phyloP scores from a whole-genome alignment of 768 basidiomycete genomes.

The Russula brevipes region DNA sequence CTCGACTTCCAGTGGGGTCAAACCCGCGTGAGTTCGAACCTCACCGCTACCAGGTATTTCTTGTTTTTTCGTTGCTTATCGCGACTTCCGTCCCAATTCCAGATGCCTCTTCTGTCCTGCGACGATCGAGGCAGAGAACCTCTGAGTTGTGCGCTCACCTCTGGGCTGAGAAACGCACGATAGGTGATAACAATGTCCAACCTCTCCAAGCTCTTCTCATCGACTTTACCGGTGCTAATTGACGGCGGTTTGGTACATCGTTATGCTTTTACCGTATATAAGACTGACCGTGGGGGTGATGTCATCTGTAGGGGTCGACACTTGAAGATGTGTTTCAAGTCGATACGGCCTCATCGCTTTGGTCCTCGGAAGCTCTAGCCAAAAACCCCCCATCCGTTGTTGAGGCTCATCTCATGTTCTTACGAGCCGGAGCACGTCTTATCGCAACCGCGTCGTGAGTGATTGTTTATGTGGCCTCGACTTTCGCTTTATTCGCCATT shows the following conservation, averaged over 20 bases:
- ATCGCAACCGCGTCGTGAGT: conserved; percentile 66
- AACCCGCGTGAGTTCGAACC: conserved; percentile 89
- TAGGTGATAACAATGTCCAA: not conserved
- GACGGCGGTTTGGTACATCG: conserved; percentile 22
- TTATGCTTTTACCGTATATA: not conserved
- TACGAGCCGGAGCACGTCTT: conserved; percentile 59
- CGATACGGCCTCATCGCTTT: conserved; percentile 54
- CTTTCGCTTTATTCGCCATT: not conserved
- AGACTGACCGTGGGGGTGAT: not conserved
- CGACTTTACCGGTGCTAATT: conserved; percentile 4
- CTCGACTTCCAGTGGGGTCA: conserved; percentile 75
- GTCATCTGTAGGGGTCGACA: conserved; percentile 50
- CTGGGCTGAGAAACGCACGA: not conserved
- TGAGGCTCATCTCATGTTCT: conserved; percentile 56
- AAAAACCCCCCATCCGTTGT: conserved; percentile 50
- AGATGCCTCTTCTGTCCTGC: not conserved
- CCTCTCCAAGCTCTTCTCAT: conserved; percentile 6
- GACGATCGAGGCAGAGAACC: too few relatives aligned
- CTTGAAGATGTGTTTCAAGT: conserved; percentile 48
- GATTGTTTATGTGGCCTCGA: not conserved
- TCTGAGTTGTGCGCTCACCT: not conserved
- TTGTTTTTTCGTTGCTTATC: conserved; percentile 22
- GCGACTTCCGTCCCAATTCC: too few relatives aligned
- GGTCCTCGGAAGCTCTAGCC: conserved; percentile 62
- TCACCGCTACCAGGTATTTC: conserved; percentile 62